Base-by-base conservation (phyloP, 2,329 filamentous ascomycete species). In the Aspergillus thermomutatus region DNA sequence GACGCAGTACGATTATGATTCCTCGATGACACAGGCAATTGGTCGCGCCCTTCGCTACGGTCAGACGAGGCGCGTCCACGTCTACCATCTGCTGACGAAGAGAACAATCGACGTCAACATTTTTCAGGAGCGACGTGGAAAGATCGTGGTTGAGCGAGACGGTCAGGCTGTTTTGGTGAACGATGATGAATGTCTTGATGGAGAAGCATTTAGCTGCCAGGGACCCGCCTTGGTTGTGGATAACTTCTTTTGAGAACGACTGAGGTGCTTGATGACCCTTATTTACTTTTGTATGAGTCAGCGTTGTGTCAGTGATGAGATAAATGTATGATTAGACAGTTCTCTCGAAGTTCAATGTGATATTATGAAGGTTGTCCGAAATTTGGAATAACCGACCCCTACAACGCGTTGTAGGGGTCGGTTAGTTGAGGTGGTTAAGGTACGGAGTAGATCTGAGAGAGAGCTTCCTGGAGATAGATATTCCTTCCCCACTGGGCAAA, bases 1-100 rank as follows among this genome's bases (percentile, higher is more conserved):
- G 37, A 79, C 76, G 0, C 78, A 83, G 49, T 78, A 83, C 47
- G 74, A 79, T 4, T 88, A 86, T 64, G 76, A 83, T 0, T 76
- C 82, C 0, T 77, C 79, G 0, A 87, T 87, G 81, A 80, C 77
- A 0, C 87, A 89, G 59, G 85, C 85, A 0, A 83, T 88, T 21
- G 87, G 86, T 1, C 80, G 87, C 40, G 78, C 80, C 8, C 77
- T 80, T 5, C 78, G 87, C 1, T 84, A 81, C 55, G 82, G 84
- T 0, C 86, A 89, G 64, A 70, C 72, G 40, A 83, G 80, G 62
- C 67, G 69, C 1, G 85, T 89, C 1, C 76, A 83, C 53, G 79
- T 87, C 17, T 87, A 87, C 65, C 80, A 80, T 50, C 66, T 82
- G 37, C 57, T 79, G 46, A 69, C 72, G 1, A 67, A 72, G 50